Percentiles rank a stretch among this genome's conserved stretches.
phyloP scores from a whole-genome alignment of 2,329 filamentous ascomycete species.

The Microdochium nivale region DNA sequence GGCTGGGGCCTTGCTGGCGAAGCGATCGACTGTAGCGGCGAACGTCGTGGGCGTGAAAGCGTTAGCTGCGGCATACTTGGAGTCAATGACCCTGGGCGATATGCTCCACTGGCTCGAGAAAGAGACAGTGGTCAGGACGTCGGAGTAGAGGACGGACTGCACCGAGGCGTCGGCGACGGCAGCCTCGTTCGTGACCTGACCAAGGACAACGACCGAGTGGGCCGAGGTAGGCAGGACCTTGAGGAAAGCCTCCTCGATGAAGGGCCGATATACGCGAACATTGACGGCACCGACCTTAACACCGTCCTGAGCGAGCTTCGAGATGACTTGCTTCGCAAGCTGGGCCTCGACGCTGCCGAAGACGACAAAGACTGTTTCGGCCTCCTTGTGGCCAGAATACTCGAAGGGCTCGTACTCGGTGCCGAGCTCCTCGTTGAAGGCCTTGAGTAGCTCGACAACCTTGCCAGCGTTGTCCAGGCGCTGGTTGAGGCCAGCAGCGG shows the following conservation, averaged over 20 bases:
- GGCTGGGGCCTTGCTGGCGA: slow-evolving; percentile 42
- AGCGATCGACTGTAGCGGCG: slow-evolving; percentile 38
- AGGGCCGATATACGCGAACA: slow-evolving; percentile 89
- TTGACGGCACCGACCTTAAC: slow-evolving; percentile 80
- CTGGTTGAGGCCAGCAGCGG: slow-evolving; percentile 51
- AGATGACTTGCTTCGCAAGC: slow-evolving; percentile 72
- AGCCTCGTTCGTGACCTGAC: slow-evolving; percentile 70
- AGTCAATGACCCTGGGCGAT: slow-evolving; percentile 61
- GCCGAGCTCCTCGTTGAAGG: slow-evolving; percentile 84
- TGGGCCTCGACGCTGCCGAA: slow-evolving; percentile 91
- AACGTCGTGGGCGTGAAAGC: slow-evolving; percentile 47
- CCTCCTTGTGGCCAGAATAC: slow-evolving; percentile 74
- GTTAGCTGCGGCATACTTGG: slow-evolving; percentile 77
- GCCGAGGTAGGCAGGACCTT: slow-evolving; percentile 68
- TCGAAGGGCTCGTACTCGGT: slow-evolving; percentile 92
- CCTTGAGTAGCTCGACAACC: slow-evolving; percentile 57
- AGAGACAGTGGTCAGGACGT: slow-evolving; percentile 76
- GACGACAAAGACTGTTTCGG: slow-evolving; percentile 78
- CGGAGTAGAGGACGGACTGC: slow-evolving; percentile 83
- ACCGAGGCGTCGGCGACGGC: slow-evolving; percentile 66
- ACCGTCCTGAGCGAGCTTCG: slow-evolving; percentile 62
- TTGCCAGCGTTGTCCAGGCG: slow-evolving; percentile 67
- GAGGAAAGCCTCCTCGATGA: slow-evolving; percentile 90
- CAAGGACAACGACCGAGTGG: slow-evolving; percentile 73
- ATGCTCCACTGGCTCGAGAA: slow-evolving; percentile 63